Base-by-base conservation (phyloP, 2,329 filamentous ascomycete species). In the Amesomyces nigricolor region DNA sequence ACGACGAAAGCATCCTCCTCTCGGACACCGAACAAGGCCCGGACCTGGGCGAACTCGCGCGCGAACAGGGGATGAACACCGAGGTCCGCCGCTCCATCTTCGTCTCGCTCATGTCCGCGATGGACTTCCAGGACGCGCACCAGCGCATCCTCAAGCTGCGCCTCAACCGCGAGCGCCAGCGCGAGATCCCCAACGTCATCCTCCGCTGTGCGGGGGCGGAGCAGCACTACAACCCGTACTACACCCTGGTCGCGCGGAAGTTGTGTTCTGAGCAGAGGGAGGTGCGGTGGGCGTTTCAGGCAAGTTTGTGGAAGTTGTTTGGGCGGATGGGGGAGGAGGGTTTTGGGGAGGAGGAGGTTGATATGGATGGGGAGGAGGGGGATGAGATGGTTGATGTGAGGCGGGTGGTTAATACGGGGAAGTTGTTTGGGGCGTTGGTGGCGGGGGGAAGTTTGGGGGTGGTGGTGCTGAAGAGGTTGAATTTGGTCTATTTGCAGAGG, bases 71-170 rank as follows among this genome's bases (percentile, higher is more conserved):
- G 17, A 90, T 96, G 82, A 94, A 90, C 67, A 95, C 90, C 0
- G 85, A 89, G 56, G 80, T 94, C 17, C 86, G 91, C 45, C 83
- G 89, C 51, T 89, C 90, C n/a, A 95, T 99, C 57, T 99, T 99
- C 70, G 81, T 95, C 35, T 86, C 91, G 4, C 85, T 99, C 57
- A 88, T 96, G 77, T 91, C 88, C 10, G 89, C 90, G 1, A 82
- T 81, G 9, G 90, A 96, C 67, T 89, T 81, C 68, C 85, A 91
- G 63, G 90, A 97, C 65, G 94, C 91, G 0, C 85, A 91, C 63
- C 73, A 85, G 9, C 87, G 91, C 16, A 77, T 96, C 7, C 75
- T 85, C 57, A 95, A 95, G 67, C 81, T 99, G 9, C 85, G 85
- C 37, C 78, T 99, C 46, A 96, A 94, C 72, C 89, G 86, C 63